phyloP scores from a whole-genome alignment of 306 rosid species.

The Dryas drummondii region DNA sequence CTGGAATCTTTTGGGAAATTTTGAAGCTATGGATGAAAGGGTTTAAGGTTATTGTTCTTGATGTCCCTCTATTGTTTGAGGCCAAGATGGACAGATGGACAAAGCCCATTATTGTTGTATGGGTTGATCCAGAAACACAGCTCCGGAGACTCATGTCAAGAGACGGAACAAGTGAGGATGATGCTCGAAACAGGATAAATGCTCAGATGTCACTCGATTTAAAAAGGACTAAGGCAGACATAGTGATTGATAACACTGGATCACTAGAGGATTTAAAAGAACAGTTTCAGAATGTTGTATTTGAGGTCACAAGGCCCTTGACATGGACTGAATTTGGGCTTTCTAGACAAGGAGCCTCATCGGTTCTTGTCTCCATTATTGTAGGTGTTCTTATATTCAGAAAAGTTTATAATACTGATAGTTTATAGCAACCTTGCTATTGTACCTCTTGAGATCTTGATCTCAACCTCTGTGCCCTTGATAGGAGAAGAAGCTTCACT shows the following conservation, averaged over 20 bases:
- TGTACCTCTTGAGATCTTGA: slow-evolving; percentile 17
- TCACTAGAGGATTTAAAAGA: slow-evolving; percentile 63
- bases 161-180: slow-evolving; percentile 58
- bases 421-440: slow-evolving; percentile 22
- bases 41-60: slow-evolving; percentile 73
- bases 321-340: slow-evolving; percentile 71
- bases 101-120: slow-evolving; percentile 77
- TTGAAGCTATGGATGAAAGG: slow-evolving; percentile 79
- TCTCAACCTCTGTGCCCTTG: slow-evolving; percentile 7
- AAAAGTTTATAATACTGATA: slow-evolving; percentile 25
- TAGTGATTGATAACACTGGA: slow-evolving; percentile 72
- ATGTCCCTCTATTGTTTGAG: slow-evolving; percentile 78
- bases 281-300: slow-evolving; percentile 53
- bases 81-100: slow-evolving; percentile 82
- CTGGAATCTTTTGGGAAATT: slow-evolving; percentile 73
- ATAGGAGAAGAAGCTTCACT: not conserved
- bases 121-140: slow-evolving; percentile 87
- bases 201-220: slow-evolving; percentile 79
- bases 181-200: slow-evolving; percentile 57
- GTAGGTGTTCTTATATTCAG: slow-evolving; percentile 47
- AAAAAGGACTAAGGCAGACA: slow-evolving; percentile 62
- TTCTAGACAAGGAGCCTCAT: slow-evolving; percentile 63
- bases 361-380: slow-evolving; percentile 39
- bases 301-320: slow-evolving; percentile 62
- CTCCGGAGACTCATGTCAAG: slow-evolving; percentile 58